Percentiles rank a stretch among this genome's conserved stretches.
These are phyloP conservation scores for Solanum dulcamara DNA, from an alignment of 257 asterid genomes.

Conservation along the genomic window DNA sequence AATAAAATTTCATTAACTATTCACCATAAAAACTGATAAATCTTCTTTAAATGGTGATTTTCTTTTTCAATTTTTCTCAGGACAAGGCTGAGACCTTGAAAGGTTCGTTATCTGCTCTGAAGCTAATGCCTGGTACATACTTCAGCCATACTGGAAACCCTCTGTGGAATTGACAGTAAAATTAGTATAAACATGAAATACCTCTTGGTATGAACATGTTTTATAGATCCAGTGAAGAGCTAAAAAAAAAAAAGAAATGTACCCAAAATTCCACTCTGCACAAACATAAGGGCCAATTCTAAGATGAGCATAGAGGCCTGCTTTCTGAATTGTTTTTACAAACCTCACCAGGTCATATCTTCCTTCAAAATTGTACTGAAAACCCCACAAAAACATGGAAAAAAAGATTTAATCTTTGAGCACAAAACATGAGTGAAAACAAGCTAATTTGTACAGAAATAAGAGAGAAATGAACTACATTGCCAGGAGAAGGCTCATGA, in stretches of 20 bases:
- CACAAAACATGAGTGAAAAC: neutral
- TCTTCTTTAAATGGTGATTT: neutral
- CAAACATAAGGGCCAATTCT: slow-evolving; percentile 22
- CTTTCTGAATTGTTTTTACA: slow-evolving; percentile 13
- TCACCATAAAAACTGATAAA: neutral
- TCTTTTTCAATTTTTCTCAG: neutral
- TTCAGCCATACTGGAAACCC: slow-evolving; percentile 25
- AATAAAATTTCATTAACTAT: neutral
- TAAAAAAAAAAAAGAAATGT: neutral
- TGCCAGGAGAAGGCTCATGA: slow-evolving; percentile 23
- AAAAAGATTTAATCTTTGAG: neutral
- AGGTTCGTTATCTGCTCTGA: slow-evolving; percentile 21
- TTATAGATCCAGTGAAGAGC: neutral
- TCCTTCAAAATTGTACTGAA: slow-evolving; percentile 20
- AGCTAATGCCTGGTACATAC: slow-evolving; percentile 19
- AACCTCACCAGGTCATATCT: slow-evolving; percentile 20
- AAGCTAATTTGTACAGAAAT: neutral
- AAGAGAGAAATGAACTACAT: neutral
- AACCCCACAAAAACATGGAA: neutral
- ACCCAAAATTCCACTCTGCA: slow-evolving; percentile 26
- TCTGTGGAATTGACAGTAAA: neutral
- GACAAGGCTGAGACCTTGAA: slow-evolving; percentile 10
- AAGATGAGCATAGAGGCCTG: slow-evolving; percentile 21
- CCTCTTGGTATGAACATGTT: neutral
- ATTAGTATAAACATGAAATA: neutral